Base-by-base conservation (phyloP, 73 alveolate species). In the Loxodes magnus region DNA sequence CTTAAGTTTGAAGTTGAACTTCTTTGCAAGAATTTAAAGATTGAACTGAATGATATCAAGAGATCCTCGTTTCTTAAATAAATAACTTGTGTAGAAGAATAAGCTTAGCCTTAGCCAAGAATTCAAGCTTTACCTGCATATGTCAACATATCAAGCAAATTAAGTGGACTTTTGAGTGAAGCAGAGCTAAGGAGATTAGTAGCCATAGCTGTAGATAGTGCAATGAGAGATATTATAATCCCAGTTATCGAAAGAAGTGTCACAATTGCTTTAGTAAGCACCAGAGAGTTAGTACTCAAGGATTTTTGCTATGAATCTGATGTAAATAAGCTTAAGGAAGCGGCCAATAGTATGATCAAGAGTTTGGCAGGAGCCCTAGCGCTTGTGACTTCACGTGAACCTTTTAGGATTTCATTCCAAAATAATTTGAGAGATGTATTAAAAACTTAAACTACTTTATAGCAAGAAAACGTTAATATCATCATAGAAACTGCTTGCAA, bases 191-290 rank as follows among this genome's bases (percentile, higher is more conserved):
- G 76, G 21, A 37, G 35, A 25, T 41, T 87, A 26, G 76, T 93
- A 14, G 84, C 79, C 30, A 56, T 82, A 53, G 94, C 93, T 4
- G 75, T 93, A 17, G 87, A 85, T 46, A 64, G 61, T 17, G 87
- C 96, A 0, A 89, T 93, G 25, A 71, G 55, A 60, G 97, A 90
- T 51, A 93, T 93, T 33, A 75, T 87, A 12, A 80, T 82, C 0
- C 98, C 99, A n/a, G 97, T 93, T 5, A 90, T 93, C 19, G 93
- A 87, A 46, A 82, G 99, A 62, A 82, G 92, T 9, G 98, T 93
- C 14, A 90, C 93, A 3, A 93, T 93, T 12, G 95, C 99, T 2
- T 68, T 87, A 12, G 87, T 93, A 51, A 93, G 98, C 2, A 93
- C 99, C 12, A 87, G 93, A 69, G 96, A 90, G 69, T 57, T 93